Percentiles rank a stretch among this genome's conserved stretches.
phyloP scores from a whole-genome alignment of 768 basidiomycete genomes.

The Austroboletus eburneus region DNA sequence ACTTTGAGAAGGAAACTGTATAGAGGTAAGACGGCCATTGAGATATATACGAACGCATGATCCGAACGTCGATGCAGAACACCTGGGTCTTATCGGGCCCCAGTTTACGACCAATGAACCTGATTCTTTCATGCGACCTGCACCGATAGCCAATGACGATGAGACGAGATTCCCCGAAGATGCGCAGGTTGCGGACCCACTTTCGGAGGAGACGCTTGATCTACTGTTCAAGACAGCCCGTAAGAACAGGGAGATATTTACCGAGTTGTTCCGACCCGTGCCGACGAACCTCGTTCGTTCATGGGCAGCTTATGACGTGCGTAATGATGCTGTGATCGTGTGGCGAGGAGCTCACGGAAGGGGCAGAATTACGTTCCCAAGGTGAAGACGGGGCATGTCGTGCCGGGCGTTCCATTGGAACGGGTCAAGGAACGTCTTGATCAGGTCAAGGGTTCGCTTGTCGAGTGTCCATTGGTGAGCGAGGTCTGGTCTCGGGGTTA shows the following conservation, averaged over 20 bases:
- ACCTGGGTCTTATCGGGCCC: slow-evolving; percentile 80
- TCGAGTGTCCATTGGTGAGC: slow-evolving; percentile 69
- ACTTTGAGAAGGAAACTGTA: slow-evolving; percentile 79
- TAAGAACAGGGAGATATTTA: slow-evolving; percentile 80
- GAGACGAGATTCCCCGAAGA: slow-evolving; percentile 60
- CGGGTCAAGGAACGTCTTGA: slow-evolving; percentile 74
- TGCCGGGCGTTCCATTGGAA: slow-evolving; percentile 56
- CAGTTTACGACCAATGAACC: slow-evolving; percentile 46
- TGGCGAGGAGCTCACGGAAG: slow-evolving; percentile 6
- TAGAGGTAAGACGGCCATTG: slow-evolving; percentile 48
- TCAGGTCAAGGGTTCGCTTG: slow-evolving; percentile 66
- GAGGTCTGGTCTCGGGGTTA: slow-evolving; percentile 1
- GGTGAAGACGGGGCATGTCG: slow-evolving; percentile 78
- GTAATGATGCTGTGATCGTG: slow-evolving; percentile 9
- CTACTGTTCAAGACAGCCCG: slow-evolving; percentile 71
- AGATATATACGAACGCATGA: background rate
- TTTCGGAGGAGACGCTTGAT: slow-evolving; percentile 53
- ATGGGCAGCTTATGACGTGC: slow-evolving; percentile 76
- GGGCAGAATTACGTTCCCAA: slow-evolving; percentile 70
- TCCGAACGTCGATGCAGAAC: slow-evolving; percentile 47
- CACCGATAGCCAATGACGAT: slow-evolving; percentile 66
- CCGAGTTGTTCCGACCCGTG: slow-evolving; percentile 81
- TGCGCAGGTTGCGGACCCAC: slow-evolving; percentile 69
- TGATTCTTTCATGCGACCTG: slow-evolving; percentile 70
- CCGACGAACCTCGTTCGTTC: slow-evolving; percentile 78